Percentiles rank a stretch among this genome's conserved stretches.
Evolutionary conservation across 2,329 filamentous ascomycete species (phyloP).

Genomic region (Oidium heveae): DNA sequence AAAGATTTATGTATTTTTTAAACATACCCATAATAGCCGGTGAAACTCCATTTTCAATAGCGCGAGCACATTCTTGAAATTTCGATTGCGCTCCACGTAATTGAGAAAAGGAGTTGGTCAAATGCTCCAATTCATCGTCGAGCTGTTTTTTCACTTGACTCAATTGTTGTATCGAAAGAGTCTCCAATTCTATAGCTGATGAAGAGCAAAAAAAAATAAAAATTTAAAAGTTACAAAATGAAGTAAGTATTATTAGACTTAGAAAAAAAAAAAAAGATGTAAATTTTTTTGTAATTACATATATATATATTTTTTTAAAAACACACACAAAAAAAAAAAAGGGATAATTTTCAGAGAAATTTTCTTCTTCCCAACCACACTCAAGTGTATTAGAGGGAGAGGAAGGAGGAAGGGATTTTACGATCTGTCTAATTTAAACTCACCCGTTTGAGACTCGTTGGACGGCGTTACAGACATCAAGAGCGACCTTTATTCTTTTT

Average conservation of each 20-base stretch:
- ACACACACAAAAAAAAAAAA: too few relatives aligned
- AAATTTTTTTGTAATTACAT: too few relatives aligned
- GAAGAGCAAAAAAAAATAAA: not conserved
- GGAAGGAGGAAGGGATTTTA: too few relatives aligned
- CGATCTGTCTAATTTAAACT: too few relatives aligned
- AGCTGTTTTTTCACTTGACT: slow-evolving; percentile 85
- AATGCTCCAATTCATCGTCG: slow-evolving; percentile 84
- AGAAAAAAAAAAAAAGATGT: too few relatives aligned
- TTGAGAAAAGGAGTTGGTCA: slow-evolving; percentile 72
- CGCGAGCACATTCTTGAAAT: slow-evolving; percentile 71
- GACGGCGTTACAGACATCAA: too few relatives aligned
- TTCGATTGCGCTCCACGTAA: slow-evolving; percentile 74
- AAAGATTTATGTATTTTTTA: not conserved
- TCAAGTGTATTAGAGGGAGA: too few relatives aligned
- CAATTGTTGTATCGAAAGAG: slow-evolving; percentile 64
- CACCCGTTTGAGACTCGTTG: too few relatives aligned
- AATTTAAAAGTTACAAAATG: not conserved
- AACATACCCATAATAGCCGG: slow-evolving; percentile 15
- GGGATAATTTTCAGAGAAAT: too few relatives aligned
- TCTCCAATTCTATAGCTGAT: slow-evolving; percentile 38
- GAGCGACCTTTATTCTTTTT: too few relatives aligned
- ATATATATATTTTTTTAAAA: too few relatives aligned
- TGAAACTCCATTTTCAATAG: slow-evolving; percentile 36
- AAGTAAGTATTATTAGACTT: not conserved
- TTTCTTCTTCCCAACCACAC: too few relatives aligned